phyloP scores from a whole-genome alignment of 768 basidiomycete genomes.

The Leucosporidium yakuticum region DNA sequence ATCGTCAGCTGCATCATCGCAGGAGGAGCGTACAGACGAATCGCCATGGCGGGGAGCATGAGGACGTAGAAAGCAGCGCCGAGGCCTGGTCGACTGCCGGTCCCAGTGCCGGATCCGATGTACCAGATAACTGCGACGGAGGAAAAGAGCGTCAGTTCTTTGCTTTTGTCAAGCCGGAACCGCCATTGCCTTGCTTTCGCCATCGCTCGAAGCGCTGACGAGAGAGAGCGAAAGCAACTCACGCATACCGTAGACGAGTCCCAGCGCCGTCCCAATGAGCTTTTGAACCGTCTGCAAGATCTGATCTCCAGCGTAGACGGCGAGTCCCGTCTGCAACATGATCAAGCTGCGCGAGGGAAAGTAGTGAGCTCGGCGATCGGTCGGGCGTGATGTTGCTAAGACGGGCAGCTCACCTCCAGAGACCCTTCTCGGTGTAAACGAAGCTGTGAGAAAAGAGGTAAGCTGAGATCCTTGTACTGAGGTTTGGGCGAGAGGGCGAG shows the following conservation, averaged over 20 bases:
- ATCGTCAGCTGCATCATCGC: conserved; percentile 38
- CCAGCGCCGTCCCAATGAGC: conserved; percentile 48
- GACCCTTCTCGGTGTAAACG: conserved; percentile 23
- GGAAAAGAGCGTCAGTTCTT: not conserved
- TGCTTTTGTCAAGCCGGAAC: no score
- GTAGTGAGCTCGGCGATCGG: no score
- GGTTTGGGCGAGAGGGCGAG: conserved; percentile 21
- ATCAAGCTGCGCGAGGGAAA: conserved; percentile 38
- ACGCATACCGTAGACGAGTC: conserved; percentile 49
- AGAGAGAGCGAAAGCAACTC: conserved; percentile 17
- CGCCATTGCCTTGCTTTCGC: no score
- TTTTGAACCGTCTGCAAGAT: conserved; percentile 48
- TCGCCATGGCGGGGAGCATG: conserved; percentile 49
- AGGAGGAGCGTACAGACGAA: conserved; percentile 50
- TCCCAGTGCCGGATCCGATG: conserved; percentile 48
- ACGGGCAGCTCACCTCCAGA: conserved; percentile 18
- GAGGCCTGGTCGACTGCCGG: conserved; percentile 53
- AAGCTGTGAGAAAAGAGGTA: conserved; percentile 2
- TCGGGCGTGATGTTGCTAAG: no score
- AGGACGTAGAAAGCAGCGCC: conserved; percentile 47
- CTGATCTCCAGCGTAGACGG: conserved; percentile 57
- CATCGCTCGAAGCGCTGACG: no score
- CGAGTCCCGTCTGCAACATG: conserved; percentile 55
- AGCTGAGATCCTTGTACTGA: not conserved
- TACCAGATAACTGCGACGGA: conserved; percentile 22